These are phyloP conservation scores for Umbelopsis sp. DNA, from an alignment of 192 early-diverging fungal species.

Conservation along the genomic window DNA sequence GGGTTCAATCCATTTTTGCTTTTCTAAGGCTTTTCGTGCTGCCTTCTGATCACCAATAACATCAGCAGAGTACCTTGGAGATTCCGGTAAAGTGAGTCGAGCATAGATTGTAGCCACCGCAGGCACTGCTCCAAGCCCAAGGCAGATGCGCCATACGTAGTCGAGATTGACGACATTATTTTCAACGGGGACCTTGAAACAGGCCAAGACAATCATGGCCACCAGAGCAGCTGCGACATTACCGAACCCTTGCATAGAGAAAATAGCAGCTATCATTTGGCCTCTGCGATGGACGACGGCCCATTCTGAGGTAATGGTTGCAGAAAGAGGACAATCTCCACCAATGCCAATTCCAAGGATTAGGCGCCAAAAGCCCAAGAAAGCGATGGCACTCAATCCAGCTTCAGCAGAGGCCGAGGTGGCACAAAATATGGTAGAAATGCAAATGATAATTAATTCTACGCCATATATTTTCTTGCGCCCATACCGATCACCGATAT, in stretches of 20 bases:
- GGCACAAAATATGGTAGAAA: constrained; percentile 69
- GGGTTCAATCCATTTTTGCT: background rate
- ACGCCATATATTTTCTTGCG: constrained; percentile 77
- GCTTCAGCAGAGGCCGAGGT: constrained; percentile 59
- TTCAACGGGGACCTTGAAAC: constrained; percentile 68
- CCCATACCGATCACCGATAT: constrained; percentile 70
- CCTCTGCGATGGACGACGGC: constrained; percentile 77
- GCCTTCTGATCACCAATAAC: constrained; percentile 27
- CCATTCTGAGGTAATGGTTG: constrained; percentile 89
- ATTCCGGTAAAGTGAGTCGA: constrained; percentile 81
- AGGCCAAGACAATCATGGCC: constrained; percentile 63
- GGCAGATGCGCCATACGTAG: constrained; percentile 85
- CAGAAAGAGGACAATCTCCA: constrained; percentile 87
- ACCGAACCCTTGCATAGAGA: constrained; percentile 92
- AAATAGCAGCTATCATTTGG: constrained; percentile 76
- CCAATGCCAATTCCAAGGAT: constrained; percentile 84
- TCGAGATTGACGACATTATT: constrained; percentile 69
- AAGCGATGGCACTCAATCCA: constrained; percentile 60
- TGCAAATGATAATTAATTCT: constrained; percentile 76
- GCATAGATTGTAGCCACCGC: constrained; percentile 79
- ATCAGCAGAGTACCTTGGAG: constrained; percentile 64
- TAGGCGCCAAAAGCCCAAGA: constrained; percentile 82
- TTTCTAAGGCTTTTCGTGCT: background rate
- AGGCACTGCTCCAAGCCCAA: constrained; percentile 82
- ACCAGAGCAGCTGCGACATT: constrained; percentile 77